These are phyloP conservation scores for Bipolaris bicolor DNA, from an alignment of 2,329 filamentous ascomycete genomes.

Conservation along the genomic window DNA sequence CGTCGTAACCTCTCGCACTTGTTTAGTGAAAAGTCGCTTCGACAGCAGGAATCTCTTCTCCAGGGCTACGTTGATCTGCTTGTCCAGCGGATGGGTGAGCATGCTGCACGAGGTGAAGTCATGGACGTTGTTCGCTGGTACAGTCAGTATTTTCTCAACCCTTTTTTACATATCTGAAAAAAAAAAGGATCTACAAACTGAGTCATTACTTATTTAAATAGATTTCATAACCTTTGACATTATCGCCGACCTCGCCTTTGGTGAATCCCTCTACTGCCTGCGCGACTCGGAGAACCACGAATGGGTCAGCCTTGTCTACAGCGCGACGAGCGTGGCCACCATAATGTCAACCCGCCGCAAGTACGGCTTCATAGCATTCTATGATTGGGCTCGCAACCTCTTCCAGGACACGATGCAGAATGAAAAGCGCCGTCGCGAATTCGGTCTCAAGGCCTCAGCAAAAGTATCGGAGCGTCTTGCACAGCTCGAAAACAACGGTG, in stretches of 20 bases:
- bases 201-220: not conserved
- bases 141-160: conserved; percentile 14
- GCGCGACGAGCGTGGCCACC: conserved; percentile 12
- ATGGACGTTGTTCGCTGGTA: conserved; percentile 42
- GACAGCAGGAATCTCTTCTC: conserved; percentile 50
- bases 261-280: conserved; percentile 41
- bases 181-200: too few species aligned
- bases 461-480: conserved; percentile 30
- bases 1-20: conserved; percentile 50
- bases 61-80: conserved; percentile 50
- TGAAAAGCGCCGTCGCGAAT: conserved; percentile 21
- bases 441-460: conserved; percentile 18
- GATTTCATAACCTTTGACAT: conserved; percentile 27
- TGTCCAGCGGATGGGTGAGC: conserved; percentile 41
- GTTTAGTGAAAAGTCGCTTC: conserved; percentile 52
- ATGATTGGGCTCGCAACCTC: conserved; percentile 18
- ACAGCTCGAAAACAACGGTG: conserved; percentile 16
- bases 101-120: conserved; percentile 11
- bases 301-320: conserved; percentile 37
- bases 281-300: conserved; percentile 35
- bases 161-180: too few species aligned
- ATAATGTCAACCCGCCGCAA: conserved; percentile 23
- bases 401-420: conserved; percentile 16
- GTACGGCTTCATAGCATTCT: conserved; percentile 26
- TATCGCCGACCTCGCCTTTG: conserved; percentile 41